Base-by-base conservation (phyloP, 1,284 basidiomycete species). In the Coriolopsis trogii region DNA sequence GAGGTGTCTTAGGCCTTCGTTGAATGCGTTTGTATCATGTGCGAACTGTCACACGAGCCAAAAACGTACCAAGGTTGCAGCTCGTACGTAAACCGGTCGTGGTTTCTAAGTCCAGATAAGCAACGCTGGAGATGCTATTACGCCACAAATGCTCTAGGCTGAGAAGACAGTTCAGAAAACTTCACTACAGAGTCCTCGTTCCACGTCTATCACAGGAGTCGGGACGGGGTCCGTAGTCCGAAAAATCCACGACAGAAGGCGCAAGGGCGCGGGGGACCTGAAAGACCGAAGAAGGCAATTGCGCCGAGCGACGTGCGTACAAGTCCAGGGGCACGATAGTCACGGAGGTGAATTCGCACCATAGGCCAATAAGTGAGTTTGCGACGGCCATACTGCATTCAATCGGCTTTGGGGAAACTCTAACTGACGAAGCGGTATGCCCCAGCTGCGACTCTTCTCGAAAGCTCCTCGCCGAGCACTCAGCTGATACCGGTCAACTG, bases 21-120 rank as follows among this genome's bases (percentile, higher is more conserved):
- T 29, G 39, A 40, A 38, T 29, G 44, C 5, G n/a, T 15, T 21
- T 16, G 30, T 29, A 21, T 20, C 26, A 33, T 13, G 24, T 41
- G 40, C 38, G 13, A 23, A 33, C 28, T 37, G 44, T 52, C 40
- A 52, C 44, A 42, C 44, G 44, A 46, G 44, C 44, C 18, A 30
- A 4, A 24, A 36, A 5, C n/a, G 37, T n/a, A 26, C 13, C 20
- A 31, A 24, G 26, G 7, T 7, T 33, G 13, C 12, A 4, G 23
- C 26, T 38, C 33, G 39, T 42, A 52, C 44, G 50, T 52, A 46
- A 46, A 25, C 4, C 4, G 20, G 26, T 25, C 40, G 50, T 28
- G 40, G 30, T 41, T 15, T 6, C 8, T 15, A n/a, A 16, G 30
- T 23, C 16, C 25, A 51, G 50, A 46, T 41, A 52, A 41, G 51